Evolutionary conservation across 495 filamentous ascomycete genomes (phyloP), one percentile per base, ranked within the genome.

Genomic region (Penicillium steckii): DNA sequence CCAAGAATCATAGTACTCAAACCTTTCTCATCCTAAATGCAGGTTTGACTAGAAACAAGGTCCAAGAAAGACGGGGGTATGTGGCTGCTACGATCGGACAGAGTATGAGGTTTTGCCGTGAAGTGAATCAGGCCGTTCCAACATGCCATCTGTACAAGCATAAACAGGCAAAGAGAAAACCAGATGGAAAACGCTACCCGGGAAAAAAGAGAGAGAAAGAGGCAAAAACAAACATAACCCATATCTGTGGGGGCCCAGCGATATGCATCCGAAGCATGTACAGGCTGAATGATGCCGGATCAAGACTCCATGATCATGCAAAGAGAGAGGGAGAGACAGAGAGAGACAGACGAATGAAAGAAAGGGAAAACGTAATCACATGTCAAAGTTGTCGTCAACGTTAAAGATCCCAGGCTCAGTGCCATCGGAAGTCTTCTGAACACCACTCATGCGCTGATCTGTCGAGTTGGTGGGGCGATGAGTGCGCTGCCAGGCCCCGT

Each of bases 351-450:
- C 33, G 18, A 50, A 65, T 25, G 52, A 54, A 52, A 44, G 15
- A 37, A 52, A 53, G 50, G 46, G 46, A 66, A 64, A 55, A 64
- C 68, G 68, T 73, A 60, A 65, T 80, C 71, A 83, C 66, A 80
- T 76, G 59, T 90, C 87, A 74, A 91, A 91, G 56, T 86, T 84
- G 29, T 83, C 80, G 44, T 81, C 79, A 71, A 74, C 73, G 63
- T 87, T 87, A 71, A 91, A 89, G 61, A 90, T 82, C 45, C 83
- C 84, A 10, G 76, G 65, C 55, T 91, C 88, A 46, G 80, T 76
- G 50, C 81, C 82, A 38, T 82, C 79, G 56, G 70, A 69, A 46
- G 84, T 82, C 74, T 79, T 85, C 33, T 88, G 78, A 52, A 90
- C 80, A 6, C 86, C 87, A 64, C 84, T 86, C 87, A 91, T 91